Conservation (phyloP, 2,329 filamentous ascomycete genomes). For the Aurifilum marmelostoma region DNA sequence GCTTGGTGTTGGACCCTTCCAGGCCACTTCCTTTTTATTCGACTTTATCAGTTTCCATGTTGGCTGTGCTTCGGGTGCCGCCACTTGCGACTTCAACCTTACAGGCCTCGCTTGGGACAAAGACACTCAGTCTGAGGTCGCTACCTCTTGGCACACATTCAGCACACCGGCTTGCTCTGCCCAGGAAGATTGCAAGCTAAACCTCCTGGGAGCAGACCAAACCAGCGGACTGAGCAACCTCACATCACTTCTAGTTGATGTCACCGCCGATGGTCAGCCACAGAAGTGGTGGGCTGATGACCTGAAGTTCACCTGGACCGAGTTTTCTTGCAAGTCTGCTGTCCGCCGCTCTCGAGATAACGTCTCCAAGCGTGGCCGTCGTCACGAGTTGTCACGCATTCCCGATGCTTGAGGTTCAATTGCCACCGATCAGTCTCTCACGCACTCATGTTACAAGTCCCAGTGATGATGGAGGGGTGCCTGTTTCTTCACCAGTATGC, state of each 20-base stretch:
- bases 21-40: constrained; percentile 39
- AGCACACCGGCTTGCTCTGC: constrained; percentile 38
- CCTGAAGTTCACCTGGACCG: constrained; percentile 46
- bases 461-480: constrained; percentile 9
- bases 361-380: constrained; percentile 30
- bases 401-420: background rate
- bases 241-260: constrained; percentile 44
- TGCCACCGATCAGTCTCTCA: background rate
- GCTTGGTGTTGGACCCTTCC: constrained; percentile 33
- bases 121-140: constrained; percentile 28
- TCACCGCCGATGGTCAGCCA: constrained; percentile 42
- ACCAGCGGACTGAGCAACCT: constrained; percentile 38
- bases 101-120: constrained; percentile 39
- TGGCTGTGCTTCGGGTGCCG: constrained; percentile 42
- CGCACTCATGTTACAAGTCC: constrained; percentile 7
- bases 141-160: constrained; percentile 33
- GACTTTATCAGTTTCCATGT: constrained; percentile 42
- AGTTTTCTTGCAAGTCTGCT: constrained; percentile 45
- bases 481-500: constrained; percentile 19
- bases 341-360: constrained; percentile 42
- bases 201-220: constrained; percentile 33
- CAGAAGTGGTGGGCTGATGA: constrained; percentile 53
- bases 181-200: constrained; percentile 37
- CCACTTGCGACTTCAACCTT: constrained; percentile 43
- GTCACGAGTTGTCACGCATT: constrained; percentile 16